Evolutionary conservation across 208 protist genomes (phyloP), one percentile per base, ranked within the genome.

Genomic region (Trypanosoma lewisi): DNA sequence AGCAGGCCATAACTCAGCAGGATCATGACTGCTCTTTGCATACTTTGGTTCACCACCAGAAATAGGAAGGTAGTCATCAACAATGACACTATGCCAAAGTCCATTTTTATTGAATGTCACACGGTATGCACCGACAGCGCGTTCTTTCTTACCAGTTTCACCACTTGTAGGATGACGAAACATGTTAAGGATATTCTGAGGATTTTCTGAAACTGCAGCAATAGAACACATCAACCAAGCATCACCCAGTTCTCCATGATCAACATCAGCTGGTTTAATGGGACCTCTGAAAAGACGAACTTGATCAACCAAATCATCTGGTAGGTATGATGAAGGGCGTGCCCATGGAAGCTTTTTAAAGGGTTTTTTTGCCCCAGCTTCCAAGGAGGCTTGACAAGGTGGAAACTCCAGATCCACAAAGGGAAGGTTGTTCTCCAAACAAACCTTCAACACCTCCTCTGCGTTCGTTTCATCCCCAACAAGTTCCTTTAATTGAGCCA

Each of bases 91-190:
- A 41, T 69, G 67, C 87, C 89, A 95, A 63, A 80, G 71, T 14
- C 89, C 89, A 63, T 92, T 82, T 54, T 95, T 91, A 75, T 77
- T 88, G 67, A 95, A 78, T 31, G 68, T 77, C 39, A 95, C 83
- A 56, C 84, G 84, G 71, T 91, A 93, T 25, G 80, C 86, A 41
- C 85, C 85, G 19, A 88, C 69, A 27, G 74, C 63, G 58, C 75
- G 80, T 73, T 94, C 88, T 39, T 77, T 75, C 66, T 78, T 72
- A 14, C 75, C 79, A 23, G 53, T 51, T 48, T 62, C 73, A 59
- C 79, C 78, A 52, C 73, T 67, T 28, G 75, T 73, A 25, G 82
- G 82, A 56, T 89, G 80, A 52, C 79, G 75, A 59, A 91, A 87
- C 79, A 92, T 88, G 39, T 68, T 63, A 37, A 70, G n/a, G 27